Base-by-base conservation (phyloP, 2,329 filamentous ascomycete species). In the Colletotrichum chrysophilum region DNA sequence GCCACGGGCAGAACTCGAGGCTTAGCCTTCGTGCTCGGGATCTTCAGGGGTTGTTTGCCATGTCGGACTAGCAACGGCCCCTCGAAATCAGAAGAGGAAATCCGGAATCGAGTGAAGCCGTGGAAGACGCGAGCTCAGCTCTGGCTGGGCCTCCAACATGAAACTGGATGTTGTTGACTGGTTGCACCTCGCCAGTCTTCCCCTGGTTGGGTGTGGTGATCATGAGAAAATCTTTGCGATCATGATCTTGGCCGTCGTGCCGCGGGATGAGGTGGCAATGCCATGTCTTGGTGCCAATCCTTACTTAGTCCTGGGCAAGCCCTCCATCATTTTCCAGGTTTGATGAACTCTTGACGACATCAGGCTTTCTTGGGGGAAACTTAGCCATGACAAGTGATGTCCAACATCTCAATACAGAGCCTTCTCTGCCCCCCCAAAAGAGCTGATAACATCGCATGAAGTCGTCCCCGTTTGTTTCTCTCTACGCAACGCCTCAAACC, bases 101-200 rank as follows among this genome's bases (percentile, higher is more conserved):
- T 21, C 62, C 73, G 73, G 73, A 75, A 72, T 56, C 56, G 30
- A 56, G 26, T 56, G 8, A 61, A 66, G 73, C 73, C 73, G 73
- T 72, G 55, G 5, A 5, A 24, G 30, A 5, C 24, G 36, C 56
- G 38, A 48, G 6, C 16, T 16, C n/a, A 52, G 14, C 36, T 61
- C 30, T 48, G 38, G 69, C 32, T 70, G 26, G 30, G 26, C 69
- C 52, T 55, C 30, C 30, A 24, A 72, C 9, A 24, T 75, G 73
- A 72, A 75, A 75, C 73, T 26, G 21, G 64, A 67, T 10, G 52
- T 28, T 21, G 34, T 68, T 34, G 62, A 32, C 28, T 67, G 30
- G 14, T 12, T 60, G 58, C 43, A 32, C 5, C 30, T 26, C 10
- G 32, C 34, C 24, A 32, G n/a, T 28, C 7, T 16, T 7, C 13